A percentile compares a stretch with the other conserved stretches of the same genome.
Evolutionary conservation across 768 basidiomycete species (phyloP).

Genomic region (Suillus americanus): DNA sequence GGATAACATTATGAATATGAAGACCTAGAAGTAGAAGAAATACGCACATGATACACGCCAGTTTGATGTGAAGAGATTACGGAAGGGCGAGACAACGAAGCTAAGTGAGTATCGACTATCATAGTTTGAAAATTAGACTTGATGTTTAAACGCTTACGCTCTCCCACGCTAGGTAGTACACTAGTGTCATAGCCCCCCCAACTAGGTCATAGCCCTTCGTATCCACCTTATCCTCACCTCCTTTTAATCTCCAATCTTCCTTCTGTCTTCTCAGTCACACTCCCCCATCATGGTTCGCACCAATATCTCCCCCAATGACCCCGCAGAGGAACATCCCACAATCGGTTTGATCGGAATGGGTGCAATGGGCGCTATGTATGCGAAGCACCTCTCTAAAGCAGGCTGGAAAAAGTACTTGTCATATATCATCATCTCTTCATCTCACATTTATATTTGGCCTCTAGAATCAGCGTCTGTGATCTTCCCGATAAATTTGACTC

Average conservation of each 20-base stretch:
- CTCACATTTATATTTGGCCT: background rate
- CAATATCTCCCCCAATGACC: constrained; percentile 33
- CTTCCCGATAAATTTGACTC: constrained; percentile 68
- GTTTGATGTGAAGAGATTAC: constrained; percentile 13
- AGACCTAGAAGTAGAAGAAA: background rate
- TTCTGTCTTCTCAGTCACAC: background rate
- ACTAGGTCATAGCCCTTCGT: background rate
- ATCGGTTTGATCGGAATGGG: constrained; percentile 98
- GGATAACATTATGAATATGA: constrained; percentile 5
- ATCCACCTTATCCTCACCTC: background rate
- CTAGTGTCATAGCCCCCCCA: too few species aligned
- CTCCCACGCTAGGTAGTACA: too few species aligned
- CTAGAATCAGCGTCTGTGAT: constrained; percentile 90
- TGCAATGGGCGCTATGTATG: constrained; percentile 96
- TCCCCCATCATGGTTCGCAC: constrained; percentile 18
- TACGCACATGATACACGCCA: constrained; percentile 22
- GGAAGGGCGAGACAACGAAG: too few species aligned
- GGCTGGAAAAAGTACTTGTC: constrained; percentile 77
- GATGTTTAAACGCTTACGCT: too few species aligned
- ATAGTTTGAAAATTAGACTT: too few species aligned
- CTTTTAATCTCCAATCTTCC: too few species aligned
- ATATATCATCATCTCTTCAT: constrained; percentile 8
- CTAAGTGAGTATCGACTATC: too few species aligned
- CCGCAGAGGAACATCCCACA: constrained; percentile 58
- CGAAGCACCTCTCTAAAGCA: constrained; percentile 66